Percentiles rank a stretch among this genome's conserved stretches.
phyloP scores from a whole-genome alignment of 805 yeast genomes.

The Pichia insulana region DNA sequence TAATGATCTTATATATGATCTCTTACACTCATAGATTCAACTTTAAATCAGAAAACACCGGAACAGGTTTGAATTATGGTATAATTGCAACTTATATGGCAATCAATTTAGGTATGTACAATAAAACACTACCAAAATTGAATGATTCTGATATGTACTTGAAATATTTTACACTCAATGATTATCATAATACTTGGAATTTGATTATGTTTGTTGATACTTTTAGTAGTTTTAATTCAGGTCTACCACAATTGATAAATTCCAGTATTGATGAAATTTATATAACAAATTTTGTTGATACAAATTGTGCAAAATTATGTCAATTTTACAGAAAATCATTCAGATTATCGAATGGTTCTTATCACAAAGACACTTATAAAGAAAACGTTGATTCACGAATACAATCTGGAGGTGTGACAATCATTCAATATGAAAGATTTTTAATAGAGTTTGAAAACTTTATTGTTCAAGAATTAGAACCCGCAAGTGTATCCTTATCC shows the following conservation, averaged over 20 bases:
- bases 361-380: background rate
- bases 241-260: constrained; percentile 15
- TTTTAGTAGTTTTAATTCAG: constrained; percentile 17
- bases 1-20: constrained; percentile 15
- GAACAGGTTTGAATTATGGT: constrained; percentile 13
- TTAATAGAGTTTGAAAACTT: constrained; percentile 14
- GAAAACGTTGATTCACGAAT: constrained; percentile 2
- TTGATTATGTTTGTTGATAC: constrained; percentile 18
- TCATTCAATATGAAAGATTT: constrained; percentile 16
- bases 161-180: constrained; percentile 11
- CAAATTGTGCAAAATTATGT: constrained; percentile 4
- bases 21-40: constrained; percentile 13
- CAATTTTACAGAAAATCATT: constrained; percentile 11
- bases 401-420: constrained; percentile 1
- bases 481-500: constrained; percentile 7
- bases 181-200: constrained; percentile 16
- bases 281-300: constrained; percentile 4
- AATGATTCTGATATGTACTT: constrained; percentile 2
- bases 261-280: constrained; percentile 6
- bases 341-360: constrained; percentile 1
- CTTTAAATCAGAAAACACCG: constrained; percentile 15
- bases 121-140: background rate
- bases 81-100: constrained; percentile 19
- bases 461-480: constrained; percentile 7
- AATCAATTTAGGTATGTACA: constrained; percentile 13